Conservation (phyloP, 352 stramenopile species). For the Lagenidium giganteum region DNA sequence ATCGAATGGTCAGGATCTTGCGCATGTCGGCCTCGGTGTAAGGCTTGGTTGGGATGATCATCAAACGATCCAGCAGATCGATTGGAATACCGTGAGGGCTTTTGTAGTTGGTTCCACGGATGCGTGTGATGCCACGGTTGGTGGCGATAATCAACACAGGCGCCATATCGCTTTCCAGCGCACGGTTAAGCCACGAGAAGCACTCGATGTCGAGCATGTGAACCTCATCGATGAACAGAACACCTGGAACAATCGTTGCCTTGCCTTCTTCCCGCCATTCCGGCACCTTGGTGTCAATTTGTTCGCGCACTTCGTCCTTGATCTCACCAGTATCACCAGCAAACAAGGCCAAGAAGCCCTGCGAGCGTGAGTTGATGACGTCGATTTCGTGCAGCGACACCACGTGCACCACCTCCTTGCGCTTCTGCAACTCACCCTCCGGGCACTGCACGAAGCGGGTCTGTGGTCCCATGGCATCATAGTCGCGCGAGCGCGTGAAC, state of each 20-base stretch:
- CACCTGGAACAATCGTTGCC: conserved; percentile 97
- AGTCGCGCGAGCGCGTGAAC: conserved; percentile 97
- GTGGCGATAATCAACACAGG: conserved; percentile 99
- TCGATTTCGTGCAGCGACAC: conserved; percentile 99
- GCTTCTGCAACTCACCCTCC: conserved; percentile 98
- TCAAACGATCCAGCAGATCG: conserved; percentile 97
- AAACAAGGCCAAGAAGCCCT: conserved; percentile 99
- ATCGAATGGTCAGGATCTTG: conserved; percentile 96
- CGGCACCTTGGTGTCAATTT: conserved; percentile 98
- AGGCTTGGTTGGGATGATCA: conserved; percentile 98
- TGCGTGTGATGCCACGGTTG: conserved; percentile 98
- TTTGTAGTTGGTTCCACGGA: conserved; percentile 99
- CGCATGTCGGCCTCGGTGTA: conserved; percentile 96
- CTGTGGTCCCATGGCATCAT: conserved; percentile 96
- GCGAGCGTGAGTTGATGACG: conserved; percentile 98
- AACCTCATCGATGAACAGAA: conserved; percentile 99
- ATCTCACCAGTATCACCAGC: conserved; percentile 99
- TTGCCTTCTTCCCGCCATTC: conserved; percentile 96
- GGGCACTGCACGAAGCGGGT: conserved; percentile 85
- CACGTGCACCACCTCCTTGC: conserved; percentile 97
- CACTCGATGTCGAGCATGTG: conserved; percentile 99
- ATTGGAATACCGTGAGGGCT: conserved; percentile 98
- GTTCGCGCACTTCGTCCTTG: conserved; percentile 97
- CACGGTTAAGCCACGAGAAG: conserved; percentile 99
- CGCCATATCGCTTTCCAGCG: conserved; percentile 96